Base-by-base conservation (phyloP, 2,329 filamentous ascomycete genomes). In the Aspergillus sp. region DNA sequence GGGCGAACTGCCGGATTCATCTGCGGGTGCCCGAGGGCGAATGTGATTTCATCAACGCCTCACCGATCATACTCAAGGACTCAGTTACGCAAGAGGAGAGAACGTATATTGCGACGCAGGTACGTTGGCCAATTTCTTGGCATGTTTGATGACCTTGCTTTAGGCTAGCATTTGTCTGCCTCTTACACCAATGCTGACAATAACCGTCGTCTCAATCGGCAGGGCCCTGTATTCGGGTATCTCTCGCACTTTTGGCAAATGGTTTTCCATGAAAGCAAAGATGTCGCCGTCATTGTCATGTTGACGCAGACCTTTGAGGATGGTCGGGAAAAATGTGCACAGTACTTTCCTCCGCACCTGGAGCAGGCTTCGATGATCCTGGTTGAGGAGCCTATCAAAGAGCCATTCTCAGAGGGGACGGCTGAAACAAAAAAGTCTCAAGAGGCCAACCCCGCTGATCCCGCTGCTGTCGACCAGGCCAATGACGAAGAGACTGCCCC, bases 231-330 rank as follows among this genome's bases (percentile, higher is more conserved):
- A 70, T 77, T 83, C 61, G 85, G 86, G 23, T 91, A 90, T 15
- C 83, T 89, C 58, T 86, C 88, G 66, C 92, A 96, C 72, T 91
- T 96, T 66, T 99, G 94, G 91, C 91, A 95, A 72, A 99, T 99
- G 95, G 82, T 97, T 36, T 91, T 91, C 74, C 89, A 96, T 70
- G 91, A 96, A 76, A 86, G 82, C n/a, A 77, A 78, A 23, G 87
- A 88, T 49, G 87, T 89, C 2, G 92, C 87, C 1, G 91, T 98
- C 59, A 89, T 98, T 56, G 89, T 98, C 60, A 97, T 98, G 91
- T 85, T 99, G 63, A 99, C 94, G 2, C 91, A 92, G 73, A 94
- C 92, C 25, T 84, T 91, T 71, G 94, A 98, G 76, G 83, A 85
- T 30, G 84, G 86, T 59, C 81, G 85, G 69, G 87, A 96, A 75